Evolutionary conservation across 352 stramenopile genomes (phyloP), one percentile per base, ranked within the genome.

Genomic region (Phytophthora aleatoria): DNA sequence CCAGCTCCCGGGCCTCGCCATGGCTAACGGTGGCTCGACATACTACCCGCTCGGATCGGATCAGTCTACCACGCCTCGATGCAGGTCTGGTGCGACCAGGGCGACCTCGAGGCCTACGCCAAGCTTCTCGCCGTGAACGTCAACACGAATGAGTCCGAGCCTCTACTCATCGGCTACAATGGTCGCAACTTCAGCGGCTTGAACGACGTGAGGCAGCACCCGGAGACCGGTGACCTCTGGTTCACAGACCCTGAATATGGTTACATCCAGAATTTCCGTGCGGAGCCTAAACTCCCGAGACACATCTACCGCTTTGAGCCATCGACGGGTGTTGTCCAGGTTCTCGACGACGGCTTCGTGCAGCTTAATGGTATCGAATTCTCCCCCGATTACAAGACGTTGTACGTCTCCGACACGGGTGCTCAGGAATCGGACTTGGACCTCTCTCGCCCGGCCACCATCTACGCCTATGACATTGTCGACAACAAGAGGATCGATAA

Each of bases 281-380:
- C 53, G 3, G 41, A 64, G 48, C 47, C 61, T 2, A 15, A 64
- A 8, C 15, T 58, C 38, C 61, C 53, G 11, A 36, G 61, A 31
- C 61, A 69, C 10, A 42, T 69, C 10, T 69, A 69, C 39, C 61
- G 61, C 33, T 69, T 69, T 38, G 61, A 69, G n/a, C 61, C 61
- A 2, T 69, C 61, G n/a, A 69, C 61, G 33, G 61, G 61, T 13
- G 54, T 69, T 24, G 42, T 69, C 7, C 61, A 69, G 36, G 54
- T 59, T 12, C 48, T 69, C 8, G 61, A 26, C 2, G 61, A 69
- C 10, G 61, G 50, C 12, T 69, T 60, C 15, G 30, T 49, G 3
- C 38, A 69, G 31, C 35, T 52, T 5, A 69, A 69, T 27, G 61
- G 61, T 4, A 42, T 69, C 26, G 61, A 69, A 41, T 69, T 69